Evolutionary conservation across 2,329 filamentous ascomycete species (phyloP), one percentile per base, ranked within the genome.

Genomic region (Pseudopyrenochaeta lycopersici): DNA sequence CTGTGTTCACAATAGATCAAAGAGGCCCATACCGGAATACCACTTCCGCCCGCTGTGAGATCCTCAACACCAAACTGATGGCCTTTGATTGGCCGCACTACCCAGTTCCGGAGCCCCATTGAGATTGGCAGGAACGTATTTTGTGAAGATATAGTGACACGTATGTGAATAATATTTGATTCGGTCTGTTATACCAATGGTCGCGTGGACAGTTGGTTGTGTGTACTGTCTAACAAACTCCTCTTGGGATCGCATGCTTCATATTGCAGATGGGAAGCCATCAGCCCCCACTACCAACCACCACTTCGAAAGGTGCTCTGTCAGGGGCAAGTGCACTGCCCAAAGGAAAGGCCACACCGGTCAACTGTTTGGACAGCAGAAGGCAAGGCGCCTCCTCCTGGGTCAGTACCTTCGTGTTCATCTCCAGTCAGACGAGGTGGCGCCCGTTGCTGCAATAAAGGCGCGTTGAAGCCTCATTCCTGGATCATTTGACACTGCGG

Each of bases 91-190:
- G 69, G 70, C 5, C 68, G 68, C 30, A 59, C 56, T 15, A 72
- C 46, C 70, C 70, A 73, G 29, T 69, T 71, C 14, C 64, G 68
- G 12, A 72, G 58, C 32, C 70, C 70, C 70, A 67, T 66, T 9
- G 30, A 44, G 18, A 31, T 30, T n/a, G 31, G 4, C n/a, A 6
- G 6, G 15, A 21, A 17, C 11, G 17, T n/a, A 36, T 36, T 15
- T 15, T 17, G 33, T 6, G 4, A 33, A 10, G 33, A 7, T 36
- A 7, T n/a, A n/a, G 6, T 15, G 33, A 15, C 7, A 17, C 9
- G n/a, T 15, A 15, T 36, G n/a, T 11, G n/a, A 36, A 17, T 17
- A 7, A 17, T 15, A 17, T 9, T 9, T 17, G 17, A 36, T 36
- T 17, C 3, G 10, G 33, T 23, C 9, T 12, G 7, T 9, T 12